Evolutionary conservation across 768 basidiomycete species (phyloP), one percentile per base, ranked within the genome.

Genomic region (Termitomyces sp.): DNA sequence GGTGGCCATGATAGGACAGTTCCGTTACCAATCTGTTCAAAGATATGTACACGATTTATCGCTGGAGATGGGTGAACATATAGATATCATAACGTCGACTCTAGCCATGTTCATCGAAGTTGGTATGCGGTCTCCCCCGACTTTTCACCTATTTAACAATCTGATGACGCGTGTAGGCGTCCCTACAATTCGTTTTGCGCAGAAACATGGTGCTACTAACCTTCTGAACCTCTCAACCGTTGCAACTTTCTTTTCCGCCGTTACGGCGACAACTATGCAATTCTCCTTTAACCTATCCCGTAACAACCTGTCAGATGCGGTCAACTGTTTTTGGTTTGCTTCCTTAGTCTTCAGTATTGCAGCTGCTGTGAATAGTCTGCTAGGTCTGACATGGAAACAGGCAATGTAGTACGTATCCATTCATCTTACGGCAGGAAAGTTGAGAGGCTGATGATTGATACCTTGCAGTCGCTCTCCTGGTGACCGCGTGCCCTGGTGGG

Each of bases 401-500:
- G 86, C 87, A 0, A 87, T 88, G 85, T 90, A 90, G 87, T 88
- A 70, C 60, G 85, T 80, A 24, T 11, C 53, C 30, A 24, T 19
- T 58, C 51, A 5, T 52, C 46, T 51, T 30, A 24, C 53, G 34
- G 45, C 45, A 40, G 9, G 40, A 46, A 52, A 35, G 38, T 48
- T 51, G 26, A 40, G 32, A 48, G 54, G 42, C 54, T 59, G 28
- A 60, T 48, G 32, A 45, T 35, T 43, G 28, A 56, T 37, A 34
- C 47, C 38, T 37, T 53, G 50, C 49, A 88, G 87, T 65, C 87
- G 87, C 52, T 87, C 85, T 37, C 87, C 87, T 19, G 82, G 84
- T 9, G 81, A 88, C 66, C 82, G 84, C 51, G 85, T 88, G 42
- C 87, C 87, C 0, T 88, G 87, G 87, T 88, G 87, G 86, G 85